Percentiles rank a stretch among this genome's conserved stretches.
These are phyloP conservation scores for Adansonia grandidieri DNA, from an alignment of 441 rosid genomes.

Conservation along the genomic window DNA sequence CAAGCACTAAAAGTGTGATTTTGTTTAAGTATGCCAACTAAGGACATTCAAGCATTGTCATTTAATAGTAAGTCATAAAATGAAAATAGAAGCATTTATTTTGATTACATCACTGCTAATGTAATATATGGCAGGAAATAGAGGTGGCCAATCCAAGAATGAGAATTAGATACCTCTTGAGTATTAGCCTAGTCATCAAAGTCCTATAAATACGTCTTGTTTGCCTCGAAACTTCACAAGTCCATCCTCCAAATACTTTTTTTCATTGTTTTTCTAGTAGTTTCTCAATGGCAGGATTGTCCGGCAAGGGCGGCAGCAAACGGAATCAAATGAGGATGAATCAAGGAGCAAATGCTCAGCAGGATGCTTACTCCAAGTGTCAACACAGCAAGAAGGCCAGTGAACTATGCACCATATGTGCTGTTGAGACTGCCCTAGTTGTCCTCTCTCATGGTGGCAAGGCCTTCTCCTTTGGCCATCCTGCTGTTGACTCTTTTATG, in stretches of 20 bases:
- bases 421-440: slow-evolving; percentile 9
- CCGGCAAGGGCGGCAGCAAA: background rate
- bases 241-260: background rate
- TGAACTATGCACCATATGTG: slow-evolving; percentile 23
- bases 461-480: background rate
- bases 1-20: background rate
- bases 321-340: slow-evolving; percentile 10
- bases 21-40: slow-evolving; percentile 27
- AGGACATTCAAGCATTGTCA: slow-evolving; percentile 21
- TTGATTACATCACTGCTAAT: background rate
- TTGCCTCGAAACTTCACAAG: slow-evolving; percentile 17
- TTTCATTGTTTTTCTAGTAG: background rate
- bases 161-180: background rate
- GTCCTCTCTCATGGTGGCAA: slow-evolving; percentile 3
- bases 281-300: slow-evolving; percentile 15
- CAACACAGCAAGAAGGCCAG: slow-evolving; percentile 9
- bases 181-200: background rate
- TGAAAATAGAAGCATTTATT: slow-evolving; percentile 6
- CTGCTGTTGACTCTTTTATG: background rate
- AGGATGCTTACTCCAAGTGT: background rate
- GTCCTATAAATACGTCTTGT: slow-evolving; percentile 31
- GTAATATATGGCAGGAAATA: slow-evolving; percentile 30
- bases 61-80: background rate
- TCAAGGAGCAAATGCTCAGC: slow-evolving; percentile 9
- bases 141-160: slow-evolving; percentile 21